Evolutionary conservation across 352 stramenopile species (phyloP), one percentile per base, ranked within the genome.

Genomic region (Elongisporangium anandrum): DNA sequence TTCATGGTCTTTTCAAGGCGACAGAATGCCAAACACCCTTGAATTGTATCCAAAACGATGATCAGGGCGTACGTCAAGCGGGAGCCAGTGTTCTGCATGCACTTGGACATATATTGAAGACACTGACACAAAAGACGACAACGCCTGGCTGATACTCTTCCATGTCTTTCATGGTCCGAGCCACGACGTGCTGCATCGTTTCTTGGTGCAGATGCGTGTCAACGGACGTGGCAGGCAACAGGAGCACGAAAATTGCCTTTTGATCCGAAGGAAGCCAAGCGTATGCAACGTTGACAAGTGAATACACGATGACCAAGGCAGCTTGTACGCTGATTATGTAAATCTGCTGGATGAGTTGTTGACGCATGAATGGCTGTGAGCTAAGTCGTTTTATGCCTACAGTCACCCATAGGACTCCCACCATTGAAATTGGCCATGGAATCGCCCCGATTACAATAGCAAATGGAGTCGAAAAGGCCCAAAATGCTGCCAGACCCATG

Each of bases 51-150:
- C 4, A 34, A 34, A 3, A 3, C 24, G 7, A 34, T 3, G 4
- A 34, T 34, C 4, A 7, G 7, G 3, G 24, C 24, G 24, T 34
- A 34, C 4, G 24, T 34, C 4, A 34, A 7, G 7, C 7, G 24
- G 24, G 24, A 34, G 4, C 24, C 24, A 7, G 24, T 8, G 7
- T 3, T 7, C 54, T 63, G 56, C 55, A 71, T 64, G 19, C 56
- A 67, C 9, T 57, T 48, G 0, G 64, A 39, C 22, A 69, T 45
- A 54, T 65, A 15, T 65, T 60, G 57, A 72, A 68, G 0, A 65
- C 15, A n/a, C 67, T 60, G 17, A 67, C 53, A 3, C 60, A 62
- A n/a, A 67, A 61, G 9, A 64, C 54, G 2, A 71, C 56, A 1
- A 59, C 8, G n/a, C 24, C 24, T 34, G 24, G 24, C 24, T 34